A percentile compares a stretch with the other conserved stretches of the same genome.
These are phyloP conservation scores for Salix brachista DNA, from an alignment of 345 rosid species.

Conservation along the genomic window DNA sequence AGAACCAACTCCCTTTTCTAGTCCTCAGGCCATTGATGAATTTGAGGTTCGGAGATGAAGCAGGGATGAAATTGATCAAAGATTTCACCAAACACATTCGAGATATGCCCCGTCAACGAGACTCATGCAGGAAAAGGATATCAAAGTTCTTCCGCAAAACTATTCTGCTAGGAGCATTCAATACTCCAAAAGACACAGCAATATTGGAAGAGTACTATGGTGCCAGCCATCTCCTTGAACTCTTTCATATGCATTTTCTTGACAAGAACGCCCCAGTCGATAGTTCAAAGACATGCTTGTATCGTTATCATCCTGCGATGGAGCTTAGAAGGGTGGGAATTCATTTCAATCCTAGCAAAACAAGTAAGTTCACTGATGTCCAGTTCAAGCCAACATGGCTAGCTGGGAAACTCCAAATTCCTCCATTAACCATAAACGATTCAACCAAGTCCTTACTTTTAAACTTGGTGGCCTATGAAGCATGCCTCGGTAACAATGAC, in stretches of 20 bases:
- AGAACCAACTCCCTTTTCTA: constrained; percentile 9
- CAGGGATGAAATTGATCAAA: neutral
- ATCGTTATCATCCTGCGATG: neutral
- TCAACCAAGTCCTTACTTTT: neutral
- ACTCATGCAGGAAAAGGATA: neutral
- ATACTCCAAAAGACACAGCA: too few relatives aligned
- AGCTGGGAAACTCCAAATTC: constrained; percentile 4
- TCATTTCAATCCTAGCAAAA: neutral
- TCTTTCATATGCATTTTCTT: neutral
- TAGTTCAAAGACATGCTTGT: neutral
- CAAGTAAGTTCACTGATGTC: neutral
- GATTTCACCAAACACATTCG: neutral
- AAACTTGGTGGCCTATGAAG: constrained; percentile 10
- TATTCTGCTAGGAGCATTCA: neutral
- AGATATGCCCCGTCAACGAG: neutral
- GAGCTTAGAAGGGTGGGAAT: constrained; percentile 18
- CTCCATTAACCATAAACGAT: neutral
- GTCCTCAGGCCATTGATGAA: neutral
- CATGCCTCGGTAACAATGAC: neutral
- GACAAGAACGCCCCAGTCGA: neutral
- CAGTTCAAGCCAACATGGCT: neutral
- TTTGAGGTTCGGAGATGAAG: neutral
- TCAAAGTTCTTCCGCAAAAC: neutral
- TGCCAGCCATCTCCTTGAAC: neutral
- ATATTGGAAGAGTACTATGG: neutral